These are phyloP conservation scores for Ottelia alismoides DNA, from an alignment of 106 monocot species.

Conservation along the genomic window DNA sequence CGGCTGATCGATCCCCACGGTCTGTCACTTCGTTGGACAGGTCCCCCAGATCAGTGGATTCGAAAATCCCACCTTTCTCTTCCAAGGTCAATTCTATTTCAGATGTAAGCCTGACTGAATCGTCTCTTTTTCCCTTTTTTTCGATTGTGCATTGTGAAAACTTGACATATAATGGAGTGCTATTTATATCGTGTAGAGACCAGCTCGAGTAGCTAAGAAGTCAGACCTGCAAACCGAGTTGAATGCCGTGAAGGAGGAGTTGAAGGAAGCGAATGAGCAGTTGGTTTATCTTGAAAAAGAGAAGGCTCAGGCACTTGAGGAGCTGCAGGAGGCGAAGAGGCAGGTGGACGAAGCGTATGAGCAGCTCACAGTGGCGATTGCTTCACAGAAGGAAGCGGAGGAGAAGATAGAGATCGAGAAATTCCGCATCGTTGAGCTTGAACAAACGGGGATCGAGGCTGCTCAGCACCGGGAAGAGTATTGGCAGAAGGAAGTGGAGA, in stretches of 20 bases:
- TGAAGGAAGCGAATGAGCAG: constrained; percentile 45
- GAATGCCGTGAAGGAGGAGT: constrained; percentile 30
- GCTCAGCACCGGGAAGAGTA: constrained; percentile 42
- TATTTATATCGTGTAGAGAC: constrained; percentile 14
- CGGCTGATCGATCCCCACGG: constrained; percentile 12
- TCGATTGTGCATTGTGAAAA: background rate
- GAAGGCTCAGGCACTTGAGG: constrained; percentile 32
- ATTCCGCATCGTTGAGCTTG: constrained; percentile 63
- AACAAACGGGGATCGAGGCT: constrained; percentile 42
- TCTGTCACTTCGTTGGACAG: constrained; percentile 23
- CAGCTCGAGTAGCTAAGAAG: constrained; percentile 12
- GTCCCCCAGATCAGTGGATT: background rate
- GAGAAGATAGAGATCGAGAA: constrained; percentile 43
- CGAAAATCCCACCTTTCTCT: background rate
- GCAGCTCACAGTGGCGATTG: constrained; percentile 35
- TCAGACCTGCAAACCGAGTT: constrained; percentile 31
- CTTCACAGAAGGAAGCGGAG: constrained; percentile 54
- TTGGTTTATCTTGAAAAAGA: constrained; percentile 32
- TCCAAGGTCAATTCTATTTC: constrained; percentile 22
- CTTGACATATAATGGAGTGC: background rate
- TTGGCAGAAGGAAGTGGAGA: constrained; percentile 51
- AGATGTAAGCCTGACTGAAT: constrained; percentile 26
- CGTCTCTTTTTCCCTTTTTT: background rate
- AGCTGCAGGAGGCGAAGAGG: constrained; percentile 49
- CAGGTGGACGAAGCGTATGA: constrained; percentile 29